These are phyloP conservation scores for Lactarius pseudohatsudake DNA, from an alignment of 768 basidiomycete species.

Conservation along the genomic window DNA sequence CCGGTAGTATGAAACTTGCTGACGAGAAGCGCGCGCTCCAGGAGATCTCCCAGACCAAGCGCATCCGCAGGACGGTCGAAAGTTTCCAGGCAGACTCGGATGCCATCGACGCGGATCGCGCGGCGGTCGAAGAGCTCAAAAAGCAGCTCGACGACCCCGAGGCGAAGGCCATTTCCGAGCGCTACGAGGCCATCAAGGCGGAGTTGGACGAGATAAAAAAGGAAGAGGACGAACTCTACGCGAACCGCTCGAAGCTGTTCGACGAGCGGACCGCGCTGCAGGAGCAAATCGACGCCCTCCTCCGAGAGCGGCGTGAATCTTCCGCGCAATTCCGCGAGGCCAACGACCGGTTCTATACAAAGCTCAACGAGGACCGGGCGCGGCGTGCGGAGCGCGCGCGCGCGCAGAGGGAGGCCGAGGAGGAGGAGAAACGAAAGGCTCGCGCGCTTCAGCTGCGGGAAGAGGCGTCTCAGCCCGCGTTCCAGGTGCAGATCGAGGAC, in stretches of 20 bases:
- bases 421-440: slow-evolving; percentile 77
- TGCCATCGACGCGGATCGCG: slow-evolving; percentile 76
- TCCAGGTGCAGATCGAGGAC: slow-evolving; percentile 91
- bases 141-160: slow-evolving; percentile 91
- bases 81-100: slow-evolving; percentile 77
- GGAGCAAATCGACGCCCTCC: slow-evolving; percentile 66
- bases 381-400: slow-evolving; percentile 76
- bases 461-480: slow-evolving; percentile 88
- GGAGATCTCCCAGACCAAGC: slow-evolving; percentile 76
- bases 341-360: slow-evolving; percentile 78
- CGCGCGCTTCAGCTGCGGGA: slow-evolving; percentile 79
- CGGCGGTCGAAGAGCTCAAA: slow-evolving; percentile 71
- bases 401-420: slow-evolving; percentile 73
- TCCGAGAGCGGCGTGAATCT: slow-evolving; percentile 74
- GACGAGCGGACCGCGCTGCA: slow-evolving; percentile 82
- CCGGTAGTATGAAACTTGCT: slow-evolving; percentile 85
- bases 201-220: slow-evolving; percentile 87
- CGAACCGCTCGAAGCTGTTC: slow-evolving; percentile 76
- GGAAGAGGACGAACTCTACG: slow-evolving; percentile 81
- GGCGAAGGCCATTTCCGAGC: slow-evolving; percentile 73
- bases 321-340: slow-evolving; percentile 71
- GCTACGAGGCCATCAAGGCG: slow-evolving; percentile 76
- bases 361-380: slow-evolving; percentile 86
- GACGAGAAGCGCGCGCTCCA: slow-evolving; percentile 95
- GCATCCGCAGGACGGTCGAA: slow-evolving; percentile 74